phyloP scores from a whole-genome alignment of 192 early-diverging fungal species.

The Rhizophagus clarus region DNA sequence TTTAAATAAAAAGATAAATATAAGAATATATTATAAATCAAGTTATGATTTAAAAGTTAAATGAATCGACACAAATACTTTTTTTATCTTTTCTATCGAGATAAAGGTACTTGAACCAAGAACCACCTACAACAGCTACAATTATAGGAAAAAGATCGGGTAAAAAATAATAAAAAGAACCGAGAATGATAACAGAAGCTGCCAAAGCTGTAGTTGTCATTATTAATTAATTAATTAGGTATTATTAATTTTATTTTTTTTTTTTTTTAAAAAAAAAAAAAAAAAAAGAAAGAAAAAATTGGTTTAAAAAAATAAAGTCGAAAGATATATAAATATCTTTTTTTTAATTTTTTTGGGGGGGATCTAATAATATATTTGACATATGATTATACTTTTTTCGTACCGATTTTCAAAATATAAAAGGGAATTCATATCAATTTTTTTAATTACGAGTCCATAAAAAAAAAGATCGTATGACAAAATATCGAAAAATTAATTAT shows the following conservation, averaged over 20 bases:
- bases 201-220: not conserved
- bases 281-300: too few species aligned
- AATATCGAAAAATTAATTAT: too few species aligned
- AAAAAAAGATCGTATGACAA: too few species aligned
- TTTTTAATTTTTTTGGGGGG: too few species aligned
- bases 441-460: too few species aligned
- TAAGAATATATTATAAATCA: not conserved
- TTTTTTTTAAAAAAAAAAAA: too few species aligned
- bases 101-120: conserved; percentile 20
- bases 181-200: not conserved
- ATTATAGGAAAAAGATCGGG: conserved; percentile 9
- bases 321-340: too few species aligned
- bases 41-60: not conserved
- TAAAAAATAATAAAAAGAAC: not conserved
- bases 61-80: not conserved
- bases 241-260: not conserved
- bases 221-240: not conserved
- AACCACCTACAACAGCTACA: not conserved
- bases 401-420: too few species aligned
- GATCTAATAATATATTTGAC: too few species aligned
- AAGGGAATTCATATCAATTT: too few species aligned
- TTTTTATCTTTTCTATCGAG: not conserved
- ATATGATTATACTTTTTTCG: too few species aligned
- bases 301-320: too few species aligned
- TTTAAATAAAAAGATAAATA: not conserved